phyloP scores from a whole-genome alignment of 495 filamentous ascomycete species.

The Penicillium arizonense region DNA sequence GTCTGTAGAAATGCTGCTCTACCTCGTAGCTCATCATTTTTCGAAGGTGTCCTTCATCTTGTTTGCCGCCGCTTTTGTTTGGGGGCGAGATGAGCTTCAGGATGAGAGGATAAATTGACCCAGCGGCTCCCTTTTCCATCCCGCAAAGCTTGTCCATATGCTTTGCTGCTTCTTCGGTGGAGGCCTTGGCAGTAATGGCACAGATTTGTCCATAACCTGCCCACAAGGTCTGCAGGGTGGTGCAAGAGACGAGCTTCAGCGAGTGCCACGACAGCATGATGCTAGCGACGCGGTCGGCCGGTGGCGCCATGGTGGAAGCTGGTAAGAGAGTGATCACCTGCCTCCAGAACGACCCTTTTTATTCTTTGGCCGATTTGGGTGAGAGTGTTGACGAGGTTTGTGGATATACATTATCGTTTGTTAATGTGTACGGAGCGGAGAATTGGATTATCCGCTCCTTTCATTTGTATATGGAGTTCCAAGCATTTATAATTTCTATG shows the following conservation, averaged over 20 bases:
- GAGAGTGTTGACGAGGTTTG: too few relatives aligned
- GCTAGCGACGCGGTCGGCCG: conserved; percentile 26
- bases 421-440: too few relatives aligned
- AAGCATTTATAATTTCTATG: too few relatives aligned
- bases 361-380: too few relatives aligned
- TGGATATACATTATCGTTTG: too few relatives aligned
- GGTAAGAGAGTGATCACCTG: not conserved
- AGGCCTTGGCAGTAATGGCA: conserved; percentile 27
- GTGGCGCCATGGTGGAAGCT: conserved; percentile 13
- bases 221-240: conserved; percentile 37
- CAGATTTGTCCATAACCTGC: conserved; percentile 40
- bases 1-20: conserved; percentile 33
- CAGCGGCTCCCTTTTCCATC: conserved; percentile 6
- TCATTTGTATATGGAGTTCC: too few relatives aligned
- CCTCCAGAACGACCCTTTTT: too few relatives aligned
- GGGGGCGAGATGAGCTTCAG: conserved; percentile 42
- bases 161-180: conserved; percentile 22
- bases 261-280: conserved; percentile 36
- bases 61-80: conserved; percentile 3
- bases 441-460: too few relatives aligned
- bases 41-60: conserved; percentile 37
- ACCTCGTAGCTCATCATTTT: conserved; percentile 42
- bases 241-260: conserved; percentile 33
- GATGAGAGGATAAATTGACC: conserved; percentile 30
- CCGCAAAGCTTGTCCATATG: conserved; percentile 26